Evolutionary conservation across 225 moss, liverwort and hornwort genomes (phyloP).

Genomic region (Asterella californica): DNA sequence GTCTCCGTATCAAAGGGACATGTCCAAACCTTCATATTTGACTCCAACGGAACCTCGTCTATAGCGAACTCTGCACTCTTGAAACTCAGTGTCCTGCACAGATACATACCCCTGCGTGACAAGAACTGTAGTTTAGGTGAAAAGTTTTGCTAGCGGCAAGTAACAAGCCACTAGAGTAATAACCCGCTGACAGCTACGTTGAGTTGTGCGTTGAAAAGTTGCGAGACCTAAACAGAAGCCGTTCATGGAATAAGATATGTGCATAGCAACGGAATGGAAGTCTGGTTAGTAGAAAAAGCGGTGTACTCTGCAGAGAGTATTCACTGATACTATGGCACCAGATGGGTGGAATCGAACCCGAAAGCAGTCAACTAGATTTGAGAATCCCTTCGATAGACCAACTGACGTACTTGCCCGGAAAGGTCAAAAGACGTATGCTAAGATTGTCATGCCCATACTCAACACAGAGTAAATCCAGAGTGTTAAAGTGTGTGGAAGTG

Average conservation of each 20-base stretch:
- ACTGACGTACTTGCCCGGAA: neutral
- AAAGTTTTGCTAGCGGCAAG: neutral
- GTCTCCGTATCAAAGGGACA: neutral
- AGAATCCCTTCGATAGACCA: neutral
- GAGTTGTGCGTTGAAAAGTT: neutral
- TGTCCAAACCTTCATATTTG: constrained; percentile 65
- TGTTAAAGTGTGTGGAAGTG: no score
- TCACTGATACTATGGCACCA: neutral
- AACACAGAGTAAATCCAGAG: neutral
- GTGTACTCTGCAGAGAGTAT: neutral
- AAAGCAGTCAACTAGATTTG: neutral
- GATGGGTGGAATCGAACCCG: no score
- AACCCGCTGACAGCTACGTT: neutral
- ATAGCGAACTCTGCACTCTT: constrained; percentile 96
- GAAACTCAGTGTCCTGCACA: constrained; percentile 97
- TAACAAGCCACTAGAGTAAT: neutral
- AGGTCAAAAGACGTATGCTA: neutral
- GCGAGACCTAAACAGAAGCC: neutral
- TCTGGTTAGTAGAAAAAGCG: neutral
- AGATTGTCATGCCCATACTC: neutral
- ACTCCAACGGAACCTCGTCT: constrained; percentile 85
- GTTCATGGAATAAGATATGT: neutral
- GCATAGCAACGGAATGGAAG: neutral
- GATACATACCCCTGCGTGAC: constrained; percentile 88
- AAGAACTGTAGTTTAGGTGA: neutral